Base-by-base conservation (phyloP, 2,329 filamentous ascomycete genomes). In the Alternaria tenuissima region DNA sequence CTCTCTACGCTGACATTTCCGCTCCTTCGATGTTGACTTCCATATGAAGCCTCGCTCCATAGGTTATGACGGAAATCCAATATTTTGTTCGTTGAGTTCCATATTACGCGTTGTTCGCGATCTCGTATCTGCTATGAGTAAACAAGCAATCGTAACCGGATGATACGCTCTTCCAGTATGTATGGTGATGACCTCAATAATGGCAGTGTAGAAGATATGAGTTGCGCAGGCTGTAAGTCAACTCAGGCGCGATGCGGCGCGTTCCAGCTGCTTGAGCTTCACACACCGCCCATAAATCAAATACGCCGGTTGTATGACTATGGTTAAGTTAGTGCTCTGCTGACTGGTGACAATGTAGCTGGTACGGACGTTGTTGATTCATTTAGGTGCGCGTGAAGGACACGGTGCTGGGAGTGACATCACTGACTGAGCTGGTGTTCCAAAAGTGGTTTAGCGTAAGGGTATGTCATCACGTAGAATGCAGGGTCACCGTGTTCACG, bases 191-290 rank as follows among this genome's bases (percentile, higher is more conserved):
- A 5, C 38, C 36, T 0, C 2, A 7, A 16, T 39, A 11, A 16
- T 39, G 38, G 34, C 48, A 4, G 18, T 49, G 4, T 20, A 53
- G 9, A 56, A 36, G 24, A 12, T 43, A 16, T 32, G 28, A 24
- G 55, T 43, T 18, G 52, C 20, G 22, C 14, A 28, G 7, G 1
- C 20, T 7, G 20, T 4, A 36, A 28, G 7, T 1, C 20, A 63
- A 59, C 32, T 63, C 14, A 34, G 14, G 5, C 5, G 61, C 38
- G 57, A 54, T 24, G 49, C 57, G 2, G 57, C 49, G 12, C 12
- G 44, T 26, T 28, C 61, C 22, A 60, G 57, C 7, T 61, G 57
- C 38, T 47, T 54, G 41, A 61, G 11, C 28, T 11, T 30, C 28
- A 30, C 1, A 12, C 0, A 30, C 28, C 48, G 49, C 4, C 22